Evolutionary conservation across 352 stramenopile genomes (phyloP), one percentile per base, ranked within the genome.

Genomic region (Plasmopara halstedii): DNA sequence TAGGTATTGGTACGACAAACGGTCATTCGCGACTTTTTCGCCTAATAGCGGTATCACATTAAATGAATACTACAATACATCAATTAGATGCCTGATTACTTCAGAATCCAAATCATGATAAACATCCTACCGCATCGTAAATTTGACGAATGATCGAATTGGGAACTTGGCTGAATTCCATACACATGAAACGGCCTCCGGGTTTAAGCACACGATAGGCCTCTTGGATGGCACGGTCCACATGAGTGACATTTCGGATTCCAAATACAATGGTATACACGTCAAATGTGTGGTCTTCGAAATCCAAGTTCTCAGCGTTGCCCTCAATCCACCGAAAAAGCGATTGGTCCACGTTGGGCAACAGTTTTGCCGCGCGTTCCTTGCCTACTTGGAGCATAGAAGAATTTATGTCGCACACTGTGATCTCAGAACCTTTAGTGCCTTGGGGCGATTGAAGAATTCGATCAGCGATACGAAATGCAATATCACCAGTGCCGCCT

Each of bases 231-330:
- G 94, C 88, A 34, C 82, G 80, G 65, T 98, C 91, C 4, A 98
- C 88, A 72, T 99, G 88, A 4, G 97, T 99, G 19, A 98, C 93
- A 67, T 99, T 99, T 15, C 97, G 79, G 50, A 99, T 95, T 18
- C 97, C 97, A 72, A 99, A 99, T 4, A 96, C 94, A 63, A 99
- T 99, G 13, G 96, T 99, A 62, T 99, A 99, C 18, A 98, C 72
- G 68, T 99, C 96, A 63, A 99, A 99, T 31, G 82, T 88, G 62
- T 97, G 84, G 60, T 95, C 78, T 34, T 85, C 69, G 52, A 99
- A 99, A 39, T 77, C 78, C 25, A 99, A 73, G 42, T 84, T 64
- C 75, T 99, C 95, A 2, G 97, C 97, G 67, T 99, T 97, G 39
- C 92, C 96, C 63, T 98, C 73, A 14, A 94, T 71, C 75, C 96